Evolutionary conservation across 1,284 basidiomycete genomes (phyloP), one percentile per base, ranked within the genome.

Genomic region (Apiotrichum gracile): DNA sequence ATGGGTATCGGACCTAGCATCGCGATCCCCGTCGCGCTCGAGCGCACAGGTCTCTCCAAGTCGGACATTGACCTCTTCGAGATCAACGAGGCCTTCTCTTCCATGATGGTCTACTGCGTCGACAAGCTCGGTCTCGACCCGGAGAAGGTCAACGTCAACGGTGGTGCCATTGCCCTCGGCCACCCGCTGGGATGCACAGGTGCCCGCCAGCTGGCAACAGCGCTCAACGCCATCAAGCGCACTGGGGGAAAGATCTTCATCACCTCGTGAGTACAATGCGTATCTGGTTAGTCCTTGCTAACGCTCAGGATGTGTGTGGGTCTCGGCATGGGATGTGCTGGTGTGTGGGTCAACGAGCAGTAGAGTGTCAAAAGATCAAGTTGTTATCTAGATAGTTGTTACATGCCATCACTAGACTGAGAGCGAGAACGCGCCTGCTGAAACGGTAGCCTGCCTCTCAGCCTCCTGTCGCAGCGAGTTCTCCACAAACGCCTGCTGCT

Each of bases 1-100:
- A 93, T 93, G 91, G 91, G 89, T 70, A 83, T 92, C 65, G 90
- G 89, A 48, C 91, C 90, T 2, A 86, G 87, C 26, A 85, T 82
- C 68, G 90, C 90, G 38, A 92, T 94, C 65, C 90, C 90, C 47
- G 87, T 55, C 45, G 45, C 57, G 10, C 82, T 91, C 57, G 76
- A 82, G 67, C 82, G 83, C 68, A 79, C 81, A 4, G 87, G 88
- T 8, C 77, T 93, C 51, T 73, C 74, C 48, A 78, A 78, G 60
- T 77, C 81, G 47, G 91, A 93, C 61, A 78, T 93, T 61, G 89
- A 93, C 77, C 87, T 93, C 69, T 94, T 79, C 76, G 91, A 94
- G 64, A 75, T 77, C 63, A 93, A 93, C 70, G 90, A 93, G 58
- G 88, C 88, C 0, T 91, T 91, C 63, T 85, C 88, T 13, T 88